A percentile compares a stretch with the other conserved stretches of the same genome.
These are phyloP conservation scores for Aquilaria sinensis DNA, from an alignment of 345 rosid genomes.

Conservation along the genomic window DNA sequence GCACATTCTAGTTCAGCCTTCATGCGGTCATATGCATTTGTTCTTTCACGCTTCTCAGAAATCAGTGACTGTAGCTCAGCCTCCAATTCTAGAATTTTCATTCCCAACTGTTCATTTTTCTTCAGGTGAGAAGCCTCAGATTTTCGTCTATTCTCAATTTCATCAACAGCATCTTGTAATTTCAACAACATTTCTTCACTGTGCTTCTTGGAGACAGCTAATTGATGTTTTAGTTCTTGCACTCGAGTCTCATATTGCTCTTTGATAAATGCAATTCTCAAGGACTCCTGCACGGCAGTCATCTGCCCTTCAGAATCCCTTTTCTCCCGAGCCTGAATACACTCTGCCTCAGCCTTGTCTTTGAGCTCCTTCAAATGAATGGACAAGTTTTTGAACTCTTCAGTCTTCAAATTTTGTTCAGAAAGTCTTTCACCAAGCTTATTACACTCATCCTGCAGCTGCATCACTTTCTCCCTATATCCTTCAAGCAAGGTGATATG, in stretches of 20 bases:
- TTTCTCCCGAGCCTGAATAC: slow-evolving; percentile 48
- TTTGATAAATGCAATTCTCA: slow-evolving; percentile 94
- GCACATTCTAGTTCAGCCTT: slow-evolving; percentile 96
- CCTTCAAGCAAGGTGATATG: slow-evolving; percentile 28
- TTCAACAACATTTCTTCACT: slow-evolving; percentile 90
- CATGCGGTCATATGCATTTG: slow-evolving; percentile 64
- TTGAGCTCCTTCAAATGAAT: slow-evolving; percentile 83
- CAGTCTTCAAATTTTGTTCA: slow-evolving; percentile 78
- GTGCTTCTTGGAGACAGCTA: slow-evolving; percentile 77
- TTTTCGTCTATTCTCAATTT: slow-evolving; percentile 66
- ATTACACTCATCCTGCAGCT: slow-evolving; percentile 40
- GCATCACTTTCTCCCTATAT: slow-evolving; percentile 29
- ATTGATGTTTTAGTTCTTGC: slow-evolving; percentile 85
- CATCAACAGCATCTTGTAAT: slow-evolving; percentile 87
- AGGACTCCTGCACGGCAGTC: slow-evolving; percentile 73
- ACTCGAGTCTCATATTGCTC: slow-evolving; percentile 84
- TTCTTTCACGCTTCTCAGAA: slow-evolving; percentile 73
- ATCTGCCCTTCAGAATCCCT: slow-evolving; percentile 45
- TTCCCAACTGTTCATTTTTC: slow-evolving; percentile 73
- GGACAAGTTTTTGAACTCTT: slow-evolving; percentile 79
- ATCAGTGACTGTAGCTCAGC: slow-evolving; percentile 50
- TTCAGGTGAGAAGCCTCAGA: slow-evolving; percentile 71
- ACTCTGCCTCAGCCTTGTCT: slow-evolving; percentile 77
- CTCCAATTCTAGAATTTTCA: slow-evolving; percentile 71
- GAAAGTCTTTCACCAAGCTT: slow-evolving; percentile 71